phyloP scores from a whole-genome alignment of 345 rosid genomes.

The Streptanthus diversifolius region DNA sequence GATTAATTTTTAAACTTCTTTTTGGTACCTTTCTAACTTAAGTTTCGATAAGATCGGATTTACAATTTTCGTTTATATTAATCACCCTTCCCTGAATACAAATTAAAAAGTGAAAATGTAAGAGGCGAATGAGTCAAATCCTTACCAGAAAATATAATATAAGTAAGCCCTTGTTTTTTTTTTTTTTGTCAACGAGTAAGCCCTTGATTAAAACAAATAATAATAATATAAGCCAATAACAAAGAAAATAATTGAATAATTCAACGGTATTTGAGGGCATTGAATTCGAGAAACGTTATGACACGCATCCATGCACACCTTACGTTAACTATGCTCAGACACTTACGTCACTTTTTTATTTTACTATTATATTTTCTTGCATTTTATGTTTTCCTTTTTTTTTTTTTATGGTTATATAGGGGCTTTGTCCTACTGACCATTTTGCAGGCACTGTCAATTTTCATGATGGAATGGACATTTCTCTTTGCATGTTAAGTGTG shows the following conservation, averaged over 20 bases:
- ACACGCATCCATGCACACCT: conserved; percentile 61
- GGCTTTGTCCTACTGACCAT: conserved; percentile 11
- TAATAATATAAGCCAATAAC: neutral
- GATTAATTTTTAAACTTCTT: neutral
- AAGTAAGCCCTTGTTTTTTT: no score
- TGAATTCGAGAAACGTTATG: conserved; percentile 41
- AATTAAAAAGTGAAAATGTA: neutral
- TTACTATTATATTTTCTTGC: neutral
- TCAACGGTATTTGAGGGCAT: conserved; percentile 29
- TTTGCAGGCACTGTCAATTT: conserved; percentile 32
- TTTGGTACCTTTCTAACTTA: no score
- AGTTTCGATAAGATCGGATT: neutral
- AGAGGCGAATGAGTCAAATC: neutral
- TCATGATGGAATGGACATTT: conserved; percentile 33
- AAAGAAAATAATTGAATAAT: neutral
- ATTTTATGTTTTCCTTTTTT: neutral
- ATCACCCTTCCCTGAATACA: neutral
- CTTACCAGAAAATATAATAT: neutral
- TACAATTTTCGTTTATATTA: neutral
- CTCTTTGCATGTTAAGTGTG: conserved; percentile 29
- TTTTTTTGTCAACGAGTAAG: no score
- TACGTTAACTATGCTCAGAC: conserved; percentile 32
- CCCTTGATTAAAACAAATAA: no score
- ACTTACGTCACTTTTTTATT: conserved; percentile 43
- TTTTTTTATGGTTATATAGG: conserved; percentile 3